Percentiles rank a stretch among this genome's conserved stretches.
These are phyloP conservation scores for Kwoniella heveanensis DNA, from an alignment of 768 basidiomycete species.

Conservation along the genomic window DNA sequence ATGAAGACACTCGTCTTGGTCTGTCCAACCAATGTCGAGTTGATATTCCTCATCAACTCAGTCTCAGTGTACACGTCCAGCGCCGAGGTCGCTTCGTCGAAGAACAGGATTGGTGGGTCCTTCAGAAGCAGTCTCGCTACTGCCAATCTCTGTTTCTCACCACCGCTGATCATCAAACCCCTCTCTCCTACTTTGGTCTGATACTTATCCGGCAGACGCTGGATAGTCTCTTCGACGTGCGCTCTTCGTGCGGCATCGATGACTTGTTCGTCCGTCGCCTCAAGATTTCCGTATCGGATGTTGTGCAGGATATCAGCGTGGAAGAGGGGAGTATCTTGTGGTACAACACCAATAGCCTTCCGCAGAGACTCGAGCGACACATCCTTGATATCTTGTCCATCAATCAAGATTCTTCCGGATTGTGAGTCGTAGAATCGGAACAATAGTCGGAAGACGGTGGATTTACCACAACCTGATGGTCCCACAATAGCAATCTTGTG, in stretches of 20 bases:
- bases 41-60: slow-evolving; percentile 93
- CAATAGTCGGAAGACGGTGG: slow-evolving; percentile 88
- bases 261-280: slow-evolving; percentile 88
- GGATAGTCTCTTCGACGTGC: slow-evolving; percentile 79
- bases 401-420: slow-evolving; percentile 73
- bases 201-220: slow-evolving; percentile 81
- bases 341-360: slow-evolving; percentile 82
- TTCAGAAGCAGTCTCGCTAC: slow-evolving; percentile 90
- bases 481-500: slow-evolving; percentile 97
- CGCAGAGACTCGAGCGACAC: slow-evolving; percentile 75
- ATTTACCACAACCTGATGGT: slow-evolving; percentile 95
- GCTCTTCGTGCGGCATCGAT: slow-evolving; percentile 79
- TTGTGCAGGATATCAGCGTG: slow-evolving; percentile 95
- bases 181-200: slow-evolving; percentile 90
- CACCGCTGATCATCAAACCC: slow-evolving; percentile 96
- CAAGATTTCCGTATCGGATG: slow-evolving; percentile 84
- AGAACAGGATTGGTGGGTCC: slow-evolving; percentile 93
- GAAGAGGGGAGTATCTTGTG: slow-evolving; percentile 97
- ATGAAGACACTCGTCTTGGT: slow-evolving; percentile 93
- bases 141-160: slow-evolving; percentile 95
- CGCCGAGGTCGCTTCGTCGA: slow-evolving; percentile 97
- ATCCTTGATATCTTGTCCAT: slow-evolving; percentile 80
- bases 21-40: slow-evolving; percentile 72
- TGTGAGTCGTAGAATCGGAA: slow-evolving; percentile 91
- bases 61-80: slow-evolving; percentile 92